Evolutionary conservation across 78 protist species (phyloP).

Genomic region (Speleostelium caveatum): DNA sequence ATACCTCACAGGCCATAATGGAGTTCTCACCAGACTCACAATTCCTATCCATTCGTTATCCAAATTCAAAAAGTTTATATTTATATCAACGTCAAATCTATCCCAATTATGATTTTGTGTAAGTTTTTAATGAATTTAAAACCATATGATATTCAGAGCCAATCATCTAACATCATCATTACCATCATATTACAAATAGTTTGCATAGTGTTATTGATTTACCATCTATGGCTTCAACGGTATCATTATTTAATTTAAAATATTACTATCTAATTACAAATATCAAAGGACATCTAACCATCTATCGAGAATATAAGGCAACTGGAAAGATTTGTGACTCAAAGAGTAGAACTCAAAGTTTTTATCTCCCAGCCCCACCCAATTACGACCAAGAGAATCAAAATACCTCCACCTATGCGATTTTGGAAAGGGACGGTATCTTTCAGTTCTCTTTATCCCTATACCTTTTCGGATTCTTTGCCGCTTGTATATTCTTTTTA

Average conservation of each 20-base stretch:
- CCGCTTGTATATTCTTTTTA: neutral
- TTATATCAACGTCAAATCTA: neutral
- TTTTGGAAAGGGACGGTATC: neutral
- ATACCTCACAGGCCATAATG: constrained; percentile 1
- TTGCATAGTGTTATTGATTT: constrained; percentile 21
- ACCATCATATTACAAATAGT: too few relatives aligned
- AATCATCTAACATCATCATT: too few relatives aligned
- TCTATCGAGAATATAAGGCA: constrained; percentile 1
- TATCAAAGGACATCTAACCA: constrained; percentile 18
- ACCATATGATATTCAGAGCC: too few relatives aligned
- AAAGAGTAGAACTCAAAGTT: constrained; percentile 13
- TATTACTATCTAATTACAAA: neutral
- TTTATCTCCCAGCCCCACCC: constrained; percentile 60
- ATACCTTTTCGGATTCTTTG: too few relatives aligned
- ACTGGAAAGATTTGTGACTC: constrained; percentile 11
- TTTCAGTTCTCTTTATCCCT: neutral
- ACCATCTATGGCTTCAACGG: neutral
- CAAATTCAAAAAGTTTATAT: constrained; percentile 14
- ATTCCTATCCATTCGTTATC: constrained; percentile 13
- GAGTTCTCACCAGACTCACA: constrained; percentile 23
- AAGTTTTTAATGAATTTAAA: too few relatives aligned
- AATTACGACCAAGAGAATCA: too few relatives aligned
- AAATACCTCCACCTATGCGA: neutral
- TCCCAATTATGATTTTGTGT: neutral
- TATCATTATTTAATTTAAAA: constrained; percentile 31